Evolutionary conservation across 345 rosid genomes (phyloP).

Genomic region (Syzygium aqueum): DNA sequence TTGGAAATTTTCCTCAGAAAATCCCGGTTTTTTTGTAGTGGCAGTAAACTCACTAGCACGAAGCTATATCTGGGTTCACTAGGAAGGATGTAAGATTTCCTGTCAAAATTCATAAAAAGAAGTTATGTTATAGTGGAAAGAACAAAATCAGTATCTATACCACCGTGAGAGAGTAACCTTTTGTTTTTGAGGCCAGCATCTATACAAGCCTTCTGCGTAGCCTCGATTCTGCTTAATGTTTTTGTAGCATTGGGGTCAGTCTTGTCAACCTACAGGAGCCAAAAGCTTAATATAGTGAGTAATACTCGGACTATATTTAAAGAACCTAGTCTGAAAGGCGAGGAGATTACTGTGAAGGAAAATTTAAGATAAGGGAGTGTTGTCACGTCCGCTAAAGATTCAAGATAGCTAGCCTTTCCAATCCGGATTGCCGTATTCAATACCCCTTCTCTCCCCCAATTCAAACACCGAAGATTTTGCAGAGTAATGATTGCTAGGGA

Average conservation of each 20-base stretch:
- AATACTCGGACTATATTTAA: background rate
- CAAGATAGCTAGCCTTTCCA: background rate
- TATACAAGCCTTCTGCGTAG: conserved; percentile 51
- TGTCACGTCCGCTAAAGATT: background rate
- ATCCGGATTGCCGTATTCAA: background rate
- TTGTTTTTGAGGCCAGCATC: conserved; percentile 41
- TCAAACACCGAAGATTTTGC: background rate
- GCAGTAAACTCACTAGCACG: conserved; percentile 14
- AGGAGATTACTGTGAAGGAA: background rate
- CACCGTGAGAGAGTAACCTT: conserved; percentile 27
- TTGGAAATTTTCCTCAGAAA: no score
- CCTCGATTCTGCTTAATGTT: conserved; percentile 53
- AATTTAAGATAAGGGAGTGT: background rate
- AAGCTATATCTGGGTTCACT: conserved; percentile 15
- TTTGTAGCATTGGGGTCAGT: conserved; percentile 62
- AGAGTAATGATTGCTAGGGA: background rate
- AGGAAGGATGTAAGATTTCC: conserved; percentile 42
- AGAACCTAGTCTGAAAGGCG: background rate
- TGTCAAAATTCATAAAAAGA: conserved; percentile 9
- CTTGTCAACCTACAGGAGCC: conserved; percentile 40
- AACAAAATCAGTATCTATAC: background rate
- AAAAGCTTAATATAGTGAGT: background rate
- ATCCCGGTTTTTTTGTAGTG: no score
- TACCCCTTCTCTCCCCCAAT: background rate
- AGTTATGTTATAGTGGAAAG: background rate